These are phyloP conservation scores for Diaporthe capsici DNA, from an alignment of 2,329 filamentous ascomycete species.

Conservation along the genomic window DNA sequence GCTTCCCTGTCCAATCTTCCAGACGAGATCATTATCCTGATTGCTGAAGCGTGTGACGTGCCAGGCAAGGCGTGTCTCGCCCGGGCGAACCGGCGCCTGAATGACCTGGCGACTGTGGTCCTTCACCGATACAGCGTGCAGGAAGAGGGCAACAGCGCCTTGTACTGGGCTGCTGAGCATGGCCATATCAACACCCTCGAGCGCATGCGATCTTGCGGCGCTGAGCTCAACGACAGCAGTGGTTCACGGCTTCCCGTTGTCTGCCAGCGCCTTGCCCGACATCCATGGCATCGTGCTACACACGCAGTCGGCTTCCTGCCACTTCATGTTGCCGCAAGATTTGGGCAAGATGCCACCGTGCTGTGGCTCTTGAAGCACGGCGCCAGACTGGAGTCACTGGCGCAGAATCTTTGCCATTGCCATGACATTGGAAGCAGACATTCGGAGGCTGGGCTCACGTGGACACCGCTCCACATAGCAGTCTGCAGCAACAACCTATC, in stretches of 20 bases:
- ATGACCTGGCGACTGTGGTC: background rate
- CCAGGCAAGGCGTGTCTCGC: constrained; percentile 5
- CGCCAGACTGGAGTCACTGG: background rate
- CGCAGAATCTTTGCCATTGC: background rate
- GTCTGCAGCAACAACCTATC: background rate
- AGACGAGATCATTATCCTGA: background rate
- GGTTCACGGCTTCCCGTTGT: background rate
- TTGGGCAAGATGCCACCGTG: background rate
- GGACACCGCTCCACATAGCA: background rate
- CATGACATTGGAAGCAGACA: background rate
- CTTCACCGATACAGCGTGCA: constrained; percentile 3
- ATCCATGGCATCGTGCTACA: background rate
- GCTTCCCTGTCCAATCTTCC: background rate
- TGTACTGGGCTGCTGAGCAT: constrained; percentile 14
- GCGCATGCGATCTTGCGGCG: background rate
- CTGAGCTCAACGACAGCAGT: constrained; percentile 12
- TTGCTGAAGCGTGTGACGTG: constrained; percentile 4
- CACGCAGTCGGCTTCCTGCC: background rate
- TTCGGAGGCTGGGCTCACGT: too few species aligned
- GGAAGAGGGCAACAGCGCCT: background rate
- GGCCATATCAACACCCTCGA: background rate
- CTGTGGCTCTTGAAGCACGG: constrained; percentile 1
- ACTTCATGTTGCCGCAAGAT: constrained; percentile 1
- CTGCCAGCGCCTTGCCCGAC: background rate
- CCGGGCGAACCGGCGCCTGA: background rate